Conservation (phyloP, 257 asterid species). For the Rauvolfia tetraphylla region DNA sequence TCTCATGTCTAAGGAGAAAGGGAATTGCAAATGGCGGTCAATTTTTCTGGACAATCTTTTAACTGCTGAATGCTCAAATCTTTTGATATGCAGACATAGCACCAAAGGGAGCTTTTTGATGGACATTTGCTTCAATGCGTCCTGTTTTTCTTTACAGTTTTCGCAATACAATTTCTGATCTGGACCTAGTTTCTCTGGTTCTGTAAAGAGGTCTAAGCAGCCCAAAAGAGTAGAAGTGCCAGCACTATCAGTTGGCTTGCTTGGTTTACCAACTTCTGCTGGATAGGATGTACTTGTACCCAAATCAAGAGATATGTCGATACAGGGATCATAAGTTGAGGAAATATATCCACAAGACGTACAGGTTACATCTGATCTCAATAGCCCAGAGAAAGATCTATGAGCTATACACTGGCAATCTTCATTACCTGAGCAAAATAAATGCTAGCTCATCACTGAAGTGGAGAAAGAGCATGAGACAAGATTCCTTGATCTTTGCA, state of each 20-base stretch:
- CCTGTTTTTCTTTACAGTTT: conserved; percentile 57
- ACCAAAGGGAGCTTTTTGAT: conserved; percentile 62
- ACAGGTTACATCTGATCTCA: conserved; percentile 75
- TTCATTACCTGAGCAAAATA: conserved; percentile 42
- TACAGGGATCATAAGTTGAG: conserved; percentile 68
- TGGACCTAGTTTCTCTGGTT: conserved; percentile 57
- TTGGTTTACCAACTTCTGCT: conserved; percentile 29
- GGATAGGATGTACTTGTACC: conserved; percentile 22
- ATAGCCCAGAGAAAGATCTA: conserved; percentile 54
- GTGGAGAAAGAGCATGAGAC: not conserved
- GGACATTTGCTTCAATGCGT: conserved; percentile 64
- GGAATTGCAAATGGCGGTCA: conserved; percentile 64
- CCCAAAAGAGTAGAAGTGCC: conserved; percentile 39
- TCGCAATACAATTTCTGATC: conserved; percentile 62
- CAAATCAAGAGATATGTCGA: conserved; percentile 68
- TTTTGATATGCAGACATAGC: conserved; percentile 63
- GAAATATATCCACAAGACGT: conserved; percentile 70
- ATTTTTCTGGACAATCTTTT: conserved; percentile 62
- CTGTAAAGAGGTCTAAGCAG: conserved; percentile 65
- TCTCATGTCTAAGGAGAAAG: conserved; percentile 65
- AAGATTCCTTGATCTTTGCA: not conserved
- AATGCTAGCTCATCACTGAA: conserved; percentile 20
- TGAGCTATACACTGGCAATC: conserved; percentile 77
- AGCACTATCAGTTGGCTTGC: conserved; percentile 36
- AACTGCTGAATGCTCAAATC: conserved; percentile 59